A percentile compares a stretch with the other conserved stretches of the same genome.
phyloP scores from a whole-genome alignment of 176 grass and related monocot species.

The Eremochloa ophiuroides region DNA sequence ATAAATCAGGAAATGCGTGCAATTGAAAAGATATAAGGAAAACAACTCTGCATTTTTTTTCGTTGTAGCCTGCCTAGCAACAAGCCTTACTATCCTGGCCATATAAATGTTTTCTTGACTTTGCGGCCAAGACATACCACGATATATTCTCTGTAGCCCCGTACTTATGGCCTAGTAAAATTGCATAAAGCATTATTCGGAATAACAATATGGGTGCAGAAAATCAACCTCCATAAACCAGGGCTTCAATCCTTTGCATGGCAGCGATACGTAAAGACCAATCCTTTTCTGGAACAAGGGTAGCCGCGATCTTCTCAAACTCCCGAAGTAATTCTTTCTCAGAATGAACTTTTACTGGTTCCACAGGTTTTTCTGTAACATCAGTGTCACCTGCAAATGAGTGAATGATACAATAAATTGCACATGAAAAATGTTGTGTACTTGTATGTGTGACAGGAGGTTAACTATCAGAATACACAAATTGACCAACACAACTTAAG shows the following conservation, averaged over 20 bases:
- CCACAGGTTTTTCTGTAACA: conserved; percentile 77
- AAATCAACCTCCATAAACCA: conserved; percentile 77
- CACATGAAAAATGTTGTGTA: background rate
- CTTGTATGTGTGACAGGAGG: conserved; percentile 2
- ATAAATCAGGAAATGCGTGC: background rate
- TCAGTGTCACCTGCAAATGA: conserved; percentile 64
- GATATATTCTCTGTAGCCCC: conserved; percentile 27
- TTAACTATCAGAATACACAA: background rate
- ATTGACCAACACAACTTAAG: background rate
- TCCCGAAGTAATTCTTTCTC: conserved; percentile 95
- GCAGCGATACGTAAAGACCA: conserved; percentile 91
- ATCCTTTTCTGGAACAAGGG: conserved; percentile 93
- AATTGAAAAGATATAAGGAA: conserved; percentile 3
- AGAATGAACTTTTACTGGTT: conserved; percentile 84
- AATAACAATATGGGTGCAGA: conserved; percentile 16
- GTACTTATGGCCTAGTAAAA: conserved; percentile 16
- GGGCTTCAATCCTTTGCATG: conserved; percentile 90
- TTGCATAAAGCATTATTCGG: conserved; percentile 18
- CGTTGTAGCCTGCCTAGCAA: conserved; percentile 13
- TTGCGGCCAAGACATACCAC: background rate
- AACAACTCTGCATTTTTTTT: background rate
- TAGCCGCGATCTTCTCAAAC: conserved; percentile 86
- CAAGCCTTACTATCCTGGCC: background rate
- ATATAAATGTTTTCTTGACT: background rate
- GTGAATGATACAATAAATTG: conserved; percentile 28